Conservation (phyloP, 805 yeast genomes). For the Citeromyces matritensis region DNA sequence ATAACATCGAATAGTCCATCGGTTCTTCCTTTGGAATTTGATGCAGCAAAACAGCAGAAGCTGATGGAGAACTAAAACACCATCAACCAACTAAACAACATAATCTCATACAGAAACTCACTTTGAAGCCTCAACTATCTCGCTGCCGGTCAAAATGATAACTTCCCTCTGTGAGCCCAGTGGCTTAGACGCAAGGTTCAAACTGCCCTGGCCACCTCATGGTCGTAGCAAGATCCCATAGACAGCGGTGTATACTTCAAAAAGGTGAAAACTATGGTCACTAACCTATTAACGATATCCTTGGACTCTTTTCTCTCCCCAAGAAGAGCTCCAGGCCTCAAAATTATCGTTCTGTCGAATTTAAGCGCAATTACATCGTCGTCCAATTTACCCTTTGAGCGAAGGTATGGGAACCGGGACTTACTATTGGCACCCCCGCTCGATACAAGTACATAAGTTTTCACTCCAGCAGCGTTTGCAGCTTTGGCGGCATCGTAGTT, state of each 20-base stretch:
- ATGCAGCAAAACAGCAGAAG: no score
- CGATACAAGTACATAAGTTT: constrained; percentile 54
- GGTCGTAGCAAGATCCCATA: constrained; percentile 29
- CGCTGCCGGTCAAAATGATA: no score
- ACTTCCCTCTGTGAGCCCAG: no score
- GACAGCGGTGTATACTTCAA: constrained; percentile 16
- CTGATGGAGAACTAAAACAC: no score
- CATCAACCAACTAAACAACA: no score
- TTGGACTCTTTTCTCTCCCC: constrained; percentile 40
- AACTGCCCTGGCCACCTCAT: constrained; percentile 48
- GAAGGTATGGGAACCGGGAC: constrained; percentile 46
- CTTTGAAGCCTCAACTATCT: no score
- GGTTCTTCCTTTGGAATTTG: no score
- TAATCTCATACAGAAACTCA: no score
- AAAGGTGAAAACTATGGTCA: constrained; percentile 16
- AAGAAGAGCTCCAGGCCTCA: constrained; percentile 63
- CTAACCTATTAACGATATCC: constrained; percentile 14
- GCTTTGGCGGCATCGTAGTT: constrained; percentile 56
- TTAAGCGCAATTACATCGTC: constrained; percentile 43
- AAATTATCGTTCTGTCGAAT: constrained; percentile 59
- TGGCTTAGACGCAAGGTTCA: constrained; percentile 9
- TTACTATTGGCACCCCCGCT: constrained; percentile 43
- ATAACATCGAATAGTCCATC: no score
- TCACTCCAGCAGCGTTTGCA: constrained; percentile 56
- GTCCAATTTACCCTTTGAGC: constrained; percentile 67